A percentile compares a stretch with the other conserved stretches of the same genome.
Conservation (phyloP, 495 filamentous ascomycete species). For the Halenospora varia region DNA sequence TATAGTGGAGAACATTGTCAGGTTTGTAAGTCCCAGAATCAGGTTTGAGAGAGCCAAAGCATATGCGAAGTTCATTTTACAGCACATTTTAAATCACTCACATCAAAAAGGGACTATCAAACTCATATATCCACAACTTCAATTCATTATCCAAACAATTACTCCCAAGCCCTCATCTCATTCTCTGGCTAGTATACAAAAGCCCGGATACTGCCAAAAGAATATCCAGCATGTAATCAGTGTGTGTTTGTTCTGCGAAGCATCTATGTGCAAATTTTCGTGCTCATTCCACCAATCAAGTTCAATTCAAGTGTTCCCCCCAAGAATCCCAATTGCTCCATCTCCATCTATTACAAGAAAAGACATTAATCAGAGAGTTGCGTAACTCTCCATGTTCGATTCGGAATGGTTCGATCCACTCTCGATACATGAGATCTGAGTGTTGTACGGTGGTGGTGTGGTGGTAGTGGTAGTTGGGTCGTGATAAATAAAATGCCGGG, state of each 20-base stretch:
- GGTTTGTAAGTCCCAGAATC: too few species aligned
- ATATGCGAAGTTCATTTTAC: too few species aligned
- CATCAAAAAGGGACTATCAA: too few species aligned
- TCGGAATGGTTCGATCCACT: neutral
- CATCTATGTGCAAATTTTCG: slow-evolving; percentile 13
- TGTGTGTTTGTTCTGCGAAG: neutral
- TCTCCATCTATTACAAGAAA: slow-evolving; percentile 2
- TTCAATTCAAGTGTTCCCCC: neutral
- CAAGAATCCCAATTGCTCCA: neutral
- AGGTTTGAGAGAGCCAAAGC: too few species aligned
- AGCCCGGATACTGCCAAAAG: neutral
- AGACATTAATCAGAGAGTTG: slow-evolving; percentile 15
- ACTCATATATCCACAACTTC: neutral
- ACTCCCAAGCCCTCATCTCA: neutral
- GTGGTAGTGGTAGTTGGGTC: neutral
- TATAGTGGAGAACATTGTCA: too few species aligned
- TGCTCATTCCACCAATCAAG: slow-evolving; percentile 4
- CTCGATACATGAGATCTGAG: neutral
- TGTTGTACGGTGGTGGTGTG: neutral
- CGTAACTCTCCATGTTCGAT: neutral
- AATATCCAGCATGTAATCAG: neutral
- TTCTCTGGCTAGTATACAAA: slow-evolving; percentile 2
- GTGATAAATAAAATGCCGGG: neutral
- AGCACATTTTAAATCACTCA: too few species aligned
- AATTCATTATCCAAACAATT: neutral